Percentiles rank a stretch among this genome's conserved stretches.
These are phyloP conservation scores for Ustanciosporium gigantosporum DNA, from an alignment of 1,284 basidiomycete genomes.

Conservation along the genomic window DNA sequence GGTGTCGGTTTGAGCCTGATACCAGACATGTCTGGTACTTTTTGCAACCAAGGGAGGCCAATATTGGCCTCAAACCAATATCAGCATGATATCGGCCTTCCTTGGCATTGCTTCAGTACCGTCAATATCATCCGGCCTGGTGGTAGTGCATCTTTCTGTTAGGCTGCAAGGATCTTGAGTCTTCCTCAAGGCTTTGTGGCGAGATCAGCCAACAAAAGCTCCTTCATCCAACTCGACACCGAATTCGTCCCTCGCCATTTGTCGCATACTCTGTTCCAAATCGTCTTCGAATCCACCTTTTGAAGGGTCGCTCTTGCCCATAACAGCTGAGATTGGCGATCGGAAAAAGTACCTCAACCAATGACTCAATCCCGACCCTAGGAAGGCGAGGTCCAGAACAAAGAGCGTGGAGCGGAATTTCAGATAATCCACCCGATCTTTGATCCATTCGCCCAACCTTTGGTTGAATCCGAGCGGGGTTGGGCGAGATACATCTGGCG, in stretches of 20 bases:
- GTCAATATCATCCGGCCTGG: too few relatives aligned
- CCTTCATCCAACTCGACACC: conserved; percentile 51
- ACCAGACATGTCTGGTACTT: too few relatives aligned
- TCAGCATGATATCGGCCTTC: too few relatives aligned
- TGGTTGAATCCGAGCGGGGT: conserved; percentile 3
- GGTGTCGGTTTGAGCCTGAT: too few relatives aligned
- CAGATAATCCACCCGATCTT: conserved; percentile 37
- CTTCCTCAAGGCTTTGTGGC: too few relatives aligned
- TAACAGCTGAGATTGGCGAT: conserved; percentile 12
- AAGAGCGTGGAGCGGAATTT: conserved; percentile 44
- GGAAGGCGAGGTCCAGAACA: conserved; percentile 44
- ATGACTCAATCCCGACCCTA: conserved; percentile 23
- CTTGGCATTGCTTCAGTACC: too few relatives aligned
- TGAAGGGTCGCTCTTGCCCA: conserved; percentile 19
- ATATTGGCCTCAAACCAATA: too few relatives aligned
- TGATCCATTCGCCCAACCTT: conserved; percentile 31
- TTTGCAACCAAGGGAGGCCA: too few relatives aligned
- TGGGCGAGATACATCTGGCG: too few relatives aligned
- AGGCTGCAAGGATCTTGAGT: too few relatives aligned
- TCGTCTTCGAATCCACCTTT: conserved; percentile 53
- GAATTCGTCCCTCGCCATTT: conserved; percentile 49
- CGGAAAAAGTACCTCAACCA: conserved; percentile 30
- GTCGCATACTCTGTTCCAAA: conserved; percentile 47
- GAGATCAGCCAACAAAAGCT: conserved; percentile 46
- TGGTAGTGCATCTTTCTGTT: too few relatives aligned